Evolutionary conservation across 306 rosid species (phyloP), one percentile per base, ranked within the genome.

Genomic region (Cucumis cinereus): DNA sequence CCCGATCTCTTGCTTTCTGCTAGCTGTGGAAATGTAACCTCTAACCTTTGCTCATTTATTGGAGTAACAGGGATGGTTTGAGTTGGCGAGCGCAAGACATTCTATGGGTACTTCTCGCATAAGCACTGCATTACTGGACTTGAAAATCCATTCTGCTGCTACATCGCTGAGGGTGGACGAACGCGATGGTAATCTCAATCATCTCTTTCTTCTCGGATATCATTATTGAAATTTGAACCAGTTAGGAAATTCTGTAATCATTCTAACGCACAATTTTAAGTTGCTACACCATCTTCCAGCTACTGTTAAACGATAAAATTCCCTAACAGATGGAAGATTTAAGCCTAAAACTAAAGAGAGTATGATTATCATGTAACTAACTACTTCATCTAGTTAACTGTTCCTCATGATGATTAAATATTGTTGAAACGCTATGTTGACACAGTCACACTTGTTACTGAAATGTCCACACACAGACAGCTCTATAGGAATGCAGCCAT

Each of bases 31-130:
- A 38, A 66, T 66, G 73, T 8, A 28, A 33, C 71, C 24, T 19
- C 49, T 17, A 68, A 68, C 35, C 35, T 68, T 22, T 4, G 59
- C 9, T 7, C 54, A 71, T 71, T 38, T 24, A 26, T 49, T 71
- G 9, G 75, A 71, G 75, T 70, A 24, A 60, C 84, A 94, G 99
- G 99, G 93, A 59, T 94, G 97, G 97, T 60, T 92, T 70, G 97
- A 94, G 22, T 83, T 94, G 59, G 96, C 96, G 0, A 87, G 96
- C 81, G 97, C 96, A 54, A 85, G 92, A 33, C 88, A 87, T 84
- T 92, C 99, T 62, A 94, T 92, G 99, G 99, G 96, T 49, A 84
- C 84, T n/a, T 86, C 88, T 12, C 93, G 97, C 13, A 74, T 92
- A 62, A 94, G 82, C 78, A 78, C 85, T 78, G 81, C 92, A 30